phyloP scores from a whole-genome alignment of 2,329 filamentous ascomycete genomes.

The Mariannaea sp. region DNA sequence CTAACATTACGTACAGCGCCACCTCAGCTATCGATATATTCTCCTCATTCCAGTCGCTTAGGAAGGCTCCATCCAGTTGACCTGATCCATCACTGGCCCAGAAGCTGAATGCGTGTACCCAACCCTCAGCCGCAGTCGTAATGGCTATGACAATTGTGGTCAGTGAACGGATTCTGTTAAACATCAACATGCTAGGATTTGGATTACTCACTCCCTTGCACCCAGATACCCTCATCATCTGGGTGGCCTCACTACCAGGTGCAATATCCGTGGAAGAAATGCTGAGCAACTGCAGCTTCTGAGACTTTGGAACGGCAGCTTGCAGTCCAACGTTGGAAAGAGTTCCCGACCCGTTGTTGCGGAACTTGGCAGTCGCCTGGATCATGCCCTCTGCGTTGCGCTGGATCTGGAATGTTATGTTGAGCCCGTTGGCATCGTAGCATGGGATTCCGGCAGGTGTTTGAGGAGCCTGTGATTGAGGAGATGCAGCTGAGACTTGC shows the following conservation, averaged over 20 bases:
- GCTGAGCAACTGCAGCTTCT: constrained; percentile 88
- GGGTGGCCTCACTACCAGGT: constrained; percentile 81
- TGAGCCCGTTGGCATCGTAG: constrained; percentile 85
- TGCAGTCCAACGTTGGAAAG: constrained; percentile 83
- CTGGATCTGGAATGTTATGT: constrained; percentile 81
- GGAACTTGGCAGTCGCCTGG: constrained; percentile 83
- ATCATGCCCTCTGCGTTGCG: constrained; percentile 78
- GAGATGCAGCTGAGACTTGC: constrained; percentile 53
- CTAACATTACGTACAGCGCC: constrained; percentile 13
- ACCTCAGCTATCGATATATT: constrained; percentile 4
- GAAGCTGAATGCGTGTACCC: constrained; percentile 74
- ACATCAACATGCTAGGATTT: background rate
- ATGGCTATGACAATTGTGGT: constrained; percentile 59
- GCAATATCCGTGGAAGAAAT: constrained; percentile 82
- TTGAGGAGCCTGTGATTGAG: constrained; percentile 45
- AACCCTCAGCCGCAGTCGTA: constrained; percentile 85
- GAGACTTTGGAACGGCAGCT: constrained; percentile 93
- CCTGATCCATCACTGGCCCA: constrained; percentile 82
- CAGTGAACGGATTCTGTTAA: constrained; percentile 13
- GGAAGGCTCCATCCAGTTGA: constrained; percentile 90
- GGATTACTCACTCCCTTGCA: constrained; percentile 82
- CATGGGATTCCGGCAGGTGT: constrained; percentile 66
- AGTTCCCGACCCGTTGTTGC: constrained; percentile 68
- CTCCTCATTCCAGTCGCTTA: constrained; percentile 27
- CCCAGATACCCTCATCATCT: constrained; percentile 85